phyloP scores from a whole-genome alignment of 495 filamentous ascomycete species.

The Cercophora samala region DNA sequence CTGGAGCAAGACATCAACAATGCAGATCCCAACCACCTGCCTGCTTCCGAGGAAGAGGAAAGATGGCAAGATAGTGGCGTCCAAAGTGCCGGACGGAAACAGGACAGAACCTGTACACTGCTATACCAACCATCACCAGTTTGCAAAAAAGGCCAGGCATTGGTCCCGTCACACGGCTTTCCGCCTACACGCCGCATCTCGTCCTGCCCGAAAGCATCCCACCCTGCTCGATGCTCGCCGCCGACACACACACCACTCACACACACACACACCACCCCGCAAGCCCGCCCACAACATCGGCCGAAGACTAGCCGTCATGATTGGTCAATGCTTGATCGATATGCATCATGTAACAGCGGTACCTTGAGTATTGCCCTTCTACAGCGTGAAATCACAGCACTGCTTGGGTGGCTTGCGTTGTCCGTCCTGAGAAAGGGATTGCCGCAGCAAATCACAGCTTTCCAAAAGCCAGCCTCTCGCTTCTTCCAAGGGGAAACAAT shows the following conservation, averaged over 20 bases:
- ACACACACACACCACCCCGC: conserved; percentile 3
- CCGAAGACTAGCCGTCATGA: background rate
- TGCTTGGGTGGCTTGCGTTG: background rate
- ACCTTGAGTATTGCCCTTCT: background rate
- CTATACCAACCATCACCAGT: no score
- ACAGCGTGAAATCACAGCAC: background rate
- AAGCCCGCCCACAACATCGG: background rate
- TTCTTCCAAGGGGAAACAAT: background rate
- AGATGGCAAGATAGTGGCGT: background rate
- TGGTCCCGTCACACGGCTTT: conserved; percentile 8
- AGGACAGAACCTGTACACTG: no score
- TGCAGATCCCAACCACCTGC: background rate
- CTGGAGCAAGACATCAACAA: background rate
- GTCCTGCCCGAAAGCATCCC: background rate
- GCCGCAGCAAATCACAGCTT: background rate
- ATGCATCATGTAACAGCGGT: background rate
- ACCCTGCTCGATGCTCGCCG: background rate
- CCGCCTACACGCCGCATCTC: conserved; percentile 18
- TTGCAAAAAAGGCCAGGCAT: background rate
- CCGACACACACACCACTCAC: conserved; percentile 8
- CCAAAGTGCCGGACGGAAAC: background rate
- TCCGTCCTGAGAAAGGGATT: background rate
- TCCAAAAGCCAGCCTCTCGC: background rate
- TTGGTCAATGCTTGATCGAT: background rate
- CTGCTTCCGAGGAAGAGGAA: background rate